Conservation (phyloP, 2,329 filamentous ascomycete genomes). For the Diaporthe sp. region DNA sequence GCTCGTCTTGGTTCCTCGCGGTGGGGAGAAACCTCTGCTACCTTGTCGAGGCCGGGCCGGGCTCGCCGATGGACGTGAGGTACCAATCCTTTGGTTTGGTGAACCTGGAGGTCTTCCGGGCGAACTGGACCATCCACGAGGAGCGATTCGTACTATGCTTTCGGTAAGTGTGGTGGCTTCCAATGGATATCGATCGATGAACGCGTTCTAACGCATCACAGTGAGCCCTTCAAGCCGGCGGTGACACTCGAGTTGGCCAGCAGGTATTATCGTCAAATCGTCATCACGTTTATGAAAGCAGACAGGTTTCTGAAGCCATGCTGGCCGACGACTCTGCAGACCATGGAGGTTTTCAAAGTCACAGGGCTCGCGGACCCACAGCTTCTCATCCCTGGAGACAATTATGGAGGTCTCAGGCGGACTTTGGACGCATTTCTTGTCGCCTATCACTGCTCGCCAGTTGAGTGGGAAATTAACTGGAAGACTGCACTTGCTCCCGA, state of each 20-base stretch:
- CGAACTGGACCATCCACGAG: conserved; percentile 65
- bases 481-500: conserved; percentile 63
- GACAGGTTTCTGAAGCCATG: conserved; percentile 70
- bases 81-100: conserved; percentile 66
- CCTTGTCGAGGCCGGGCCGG: conserved; percentile 63
- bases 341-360: conserved; percentile 65
- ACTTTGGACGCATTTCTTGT: conserved; percentile 69
- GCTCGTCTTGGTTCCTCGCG: conserved; percentile 67
- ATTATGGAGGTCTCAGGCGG: conserved; percentile 66
- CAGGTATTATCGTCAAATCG: conserved; percentile 66
- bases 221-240: conserved; percentile 49
- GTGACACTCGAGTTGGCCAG: conserved; percentile 63
- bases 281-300: conserved; percentile 66
- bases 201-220: conserved; percentile 23
- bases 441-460: conserved; percentile 63
- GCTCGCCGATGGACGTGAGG: conserved; percentile 62
- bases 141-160: conserved; percentile 70
- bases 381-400: conserved; percentile 66
- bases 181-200: not conserved
- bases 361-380: conserved; percentile 66
- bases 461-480: conserved; percentile 67
- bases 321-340: conserved; percentile 70
- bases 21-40: conserved; percentile 68
- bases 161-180: conserved; percentile 52
- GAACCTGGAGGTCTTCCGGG: conserved; percentile 64